Evolutionary conservation across 1,139 yeast species (phyloP).

Genomic region (Yamadazyma sp.): DNA sequence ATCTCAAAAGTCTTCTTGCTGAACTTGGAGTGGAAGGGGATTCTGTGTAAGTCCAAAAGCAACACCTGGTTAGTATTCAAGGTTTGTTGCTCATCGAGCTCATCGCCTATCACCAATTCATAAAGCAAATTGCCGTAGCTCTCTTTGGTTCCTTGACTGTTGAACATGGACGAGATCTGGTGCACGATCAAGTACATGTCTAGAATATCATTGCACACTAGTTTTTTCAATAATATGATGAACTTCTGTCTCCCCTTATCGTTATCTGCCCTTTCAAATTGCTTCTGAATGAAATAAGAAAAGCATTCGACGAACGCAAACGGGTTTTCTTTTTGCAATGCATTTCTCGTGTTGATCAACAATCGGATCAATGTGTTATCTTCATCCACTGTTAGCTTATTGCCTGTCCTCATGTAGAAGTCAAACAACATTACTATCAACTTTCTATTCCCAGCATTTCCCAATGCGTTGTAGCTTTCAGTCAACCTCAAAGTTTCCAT

Average conservation of each 20-base stretch:
- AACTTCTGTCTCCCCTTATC: constrained; percentile 6
- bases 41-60: constrained; percentile 15
- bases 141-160: constrained; percentile 6
- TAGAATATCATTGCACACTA: constrained; percentile 12
- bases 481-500: constrained; percentile 9
- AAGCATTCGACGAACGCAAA: constrained; percentile 15
- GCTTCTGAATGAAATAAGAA: constrained; percentile 13
- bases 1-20: constrained; percentile 9
- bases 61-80: constrained; percentile 17
- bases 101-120: constrained; percentile 19
- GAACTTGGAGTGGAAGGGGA: constrained; percentile 8
- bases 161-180: constrained; percentile 10
- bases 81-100: constrained; percentile 7
- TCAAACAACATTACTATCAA: constrained; percentile 15
- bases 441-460: constrained; percentile 10
- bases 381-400: constrained; percentile 8
- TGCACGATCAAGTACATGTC: constrained; percentile 9
- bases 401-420: constrained; percentile 11
- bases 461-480: constrained; percentile 8
- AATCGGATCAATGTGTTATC: constrained; percentile 16
- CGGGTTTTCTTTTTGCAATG: constrained; percentile 13
- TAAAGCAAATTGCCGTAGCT: constrained; percentile 11
- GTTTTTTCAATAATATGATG: constrained; percentile 9
- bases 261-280: constrained; percentile 8
- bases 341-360: constrained; percentile 20